Conservation (phyloP, 768 basidiomycete genomes). For the Suillus occidentalis region DNA sequence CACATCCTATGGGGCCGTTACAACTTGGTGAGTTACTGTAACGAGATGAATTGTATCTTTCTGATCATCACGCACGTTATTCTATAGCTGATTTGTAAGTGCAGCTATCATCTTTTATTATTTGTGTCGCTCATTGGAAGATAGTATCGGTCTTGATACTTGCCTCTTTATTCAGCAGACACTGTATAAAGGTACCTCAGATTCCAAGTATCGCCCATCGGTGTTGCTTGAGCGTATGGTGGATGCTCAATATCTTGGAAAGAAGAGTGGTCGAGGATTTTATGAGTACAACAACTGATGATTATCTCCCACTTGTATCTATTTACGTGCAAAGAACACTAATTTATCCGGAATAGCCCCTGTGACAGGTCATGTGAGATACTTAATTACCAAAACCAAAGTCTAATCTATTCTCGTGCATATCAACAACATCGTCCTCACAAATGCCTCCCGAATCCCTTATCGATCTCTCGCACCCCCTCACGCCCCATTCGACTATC, state of each 20-base stretch:
- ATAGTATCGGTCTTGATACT: slow-evolving; percentile 94
- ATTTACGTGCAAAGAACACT: neutral
- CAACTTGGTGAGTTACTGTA: slow-evolving; percentile 59
- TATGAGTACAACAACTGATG: slow-evolving; percentile 66
- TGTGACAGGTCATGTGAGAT: slow-evolving; percentile 1
- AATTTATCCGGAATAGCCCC: neutral
- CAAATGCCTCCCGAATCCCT: slow-evolving; percentile 21
- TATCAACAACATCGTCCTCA: neutral
- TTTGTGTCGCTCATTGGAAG: neutral
- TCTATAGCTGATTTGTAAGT: slow-evolving; percentile 33
- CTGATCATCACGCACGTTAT: neutral
- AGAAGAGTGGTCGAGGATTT: slow-evolving; percentile 92
- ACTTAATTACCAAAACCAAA: neutral
- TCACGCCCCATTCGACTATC: slow-evolving; percentile 22
- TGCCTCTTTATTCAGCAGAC: slow-evolving; percentile 93
- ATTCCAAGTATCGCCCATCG: slow-evolving; percentile 93
- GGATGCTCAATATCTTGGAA: slow-evolving; percentile 91
- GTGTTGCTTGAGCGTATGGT: slow-evolving; percentile 94
- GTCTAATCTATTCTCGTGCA: neutral
- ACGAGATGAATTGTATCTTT: slow-evolving; percentile 4
- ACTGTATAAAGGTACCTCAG: slow-evolving; percentile 83
- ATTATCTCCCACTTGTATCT: slow-evolving; percentile 1
- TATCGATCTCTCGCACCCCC: slow-evolving; percentile 28
- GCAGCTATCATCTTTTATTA: neutral
- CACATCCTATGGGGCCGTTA: slow-evolving; percentile 92